Evolutionary conservation across 768 basidiomycete genomes (phyloP), one percentile per base, ranked within the genome.

Genomic region (Hericium erinaceus): DNA sequence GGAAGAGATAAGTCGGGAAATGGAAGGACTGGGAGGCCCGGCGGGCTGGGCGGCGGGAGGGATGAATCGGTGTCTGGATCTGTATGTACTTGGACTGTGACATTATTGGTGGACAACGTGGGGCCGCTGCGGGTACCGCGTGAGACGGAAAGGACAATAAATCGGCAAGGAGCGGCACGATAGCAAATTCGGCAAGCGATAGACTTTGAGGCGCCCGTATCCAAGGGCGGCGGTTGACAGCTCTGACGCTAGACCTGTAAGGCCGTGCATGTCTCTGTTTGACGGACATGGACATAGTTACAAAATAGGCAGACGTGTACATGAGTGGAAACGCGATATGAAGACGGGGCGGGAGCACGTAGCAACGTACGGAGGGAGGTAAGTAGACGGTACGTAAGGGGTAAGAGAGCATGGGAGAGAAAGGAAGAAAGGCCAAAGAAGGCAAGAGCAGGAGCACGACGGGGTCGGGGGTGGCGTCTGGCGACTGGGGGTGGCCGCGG

Each of bases 1-100:
- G 62, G 51, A 63, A 63, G 57, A 55, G 57, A 52, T 63, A 51
- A 51, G 44, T n/a, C 44, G 16, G 44, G 49, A 51, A 51, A 46
- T 46, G 44, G 44, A 46, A 51, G 49, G 49, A 20, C 20, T n/a
- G 26, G 49, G 22, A 20, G 16, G 44, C 1, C 44, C 44, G 33
- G 44, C 44, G 44, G 44, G n/a, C 12, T 46, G 20, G 44, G 10
- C 20, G 20, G 33, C 44, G 20, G 16, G 4, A 16, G 20, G 44
- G 16, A 46, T 46, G 44, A 46, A 46, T 46, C 44, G 44, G 44
- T 18, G 44, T 46, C n/a, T 18, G 44, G 44, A 46, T 46, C 44
- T 46, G n/a, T 46, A 20, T 46, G 44, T 46, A n/a, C 44, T 46
- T n/a, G 44, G 44, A 46, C 10, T 46, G 44, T 46, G 44, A 46